Conservation (phyloP, 768 basidiomycete species). For the Dacryopinax spathularia region DNA sequence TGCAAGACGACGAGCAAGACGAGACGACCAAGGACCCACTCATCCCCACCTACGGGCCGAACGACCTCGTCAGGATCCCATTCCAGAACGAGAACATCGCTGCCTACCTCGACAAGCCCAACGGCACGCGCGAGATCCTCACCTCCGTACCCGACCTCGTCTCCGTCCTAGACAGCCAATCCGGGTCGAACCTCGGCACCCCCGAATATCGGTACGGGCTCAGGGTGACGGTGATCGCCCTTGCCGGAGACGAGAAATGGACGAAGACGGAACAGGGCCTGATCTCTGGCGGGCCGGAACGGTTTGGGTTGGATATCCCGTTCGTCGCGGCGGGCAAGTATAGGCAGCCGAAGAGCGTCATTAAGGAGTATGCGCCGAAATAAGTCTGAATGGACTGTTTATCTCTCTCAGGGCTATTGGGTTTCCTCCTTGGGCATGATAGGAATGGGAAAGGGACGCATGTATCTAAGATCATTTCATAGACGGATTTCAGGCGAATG, state of each 20-base stretch:
- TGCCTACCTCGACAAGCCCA: constrained; percentile 25
- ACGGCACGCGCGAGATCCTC: constrained; percentile 27
- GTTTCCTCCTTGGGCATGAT: no score
- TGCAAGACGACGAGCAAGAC: constrained; percentile 22
- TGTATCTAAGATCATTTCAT: no score
- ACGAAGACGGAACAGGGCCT: constrained; percentile 35
- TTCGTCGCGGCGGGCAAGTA: constrained; percentile 24
- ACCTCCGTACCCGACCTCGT: constrained; percentile 54
- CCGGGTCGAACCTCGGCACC: constrained; percentile 46
- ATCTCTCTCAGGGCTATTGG: no score
- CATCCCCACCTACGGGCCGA: neutral
- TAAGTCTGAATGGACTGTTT: no score
- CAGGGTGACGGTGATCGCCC: constrained; percentile 39
- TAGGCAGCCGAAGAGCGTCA: constrained; percentile 33
- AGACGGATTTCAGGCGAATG: no score
- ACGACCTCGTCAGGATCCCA: constrained; percentile 31
- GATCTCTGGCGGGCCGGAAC: constrained; percentile 36
- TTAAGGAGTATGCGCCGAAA: constrained; percentile 27
- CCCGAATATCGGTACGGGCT: constrained; percentile 49
- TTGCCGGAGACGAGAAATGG: constrained; percentile 41
- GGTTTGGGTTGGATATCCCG: constrained; percentile 33
- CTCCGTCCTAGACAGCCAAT: constrained; percentile 47
- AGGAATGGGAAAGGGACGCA: no score
- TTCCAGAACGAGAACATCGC: constrained; percentile 52
- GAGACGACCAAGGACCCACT: constrained; percentile 16